Conservation (phyloP, 2,329 filamentous ascomycete genomes). For the Alternaria sp. region DNA sequence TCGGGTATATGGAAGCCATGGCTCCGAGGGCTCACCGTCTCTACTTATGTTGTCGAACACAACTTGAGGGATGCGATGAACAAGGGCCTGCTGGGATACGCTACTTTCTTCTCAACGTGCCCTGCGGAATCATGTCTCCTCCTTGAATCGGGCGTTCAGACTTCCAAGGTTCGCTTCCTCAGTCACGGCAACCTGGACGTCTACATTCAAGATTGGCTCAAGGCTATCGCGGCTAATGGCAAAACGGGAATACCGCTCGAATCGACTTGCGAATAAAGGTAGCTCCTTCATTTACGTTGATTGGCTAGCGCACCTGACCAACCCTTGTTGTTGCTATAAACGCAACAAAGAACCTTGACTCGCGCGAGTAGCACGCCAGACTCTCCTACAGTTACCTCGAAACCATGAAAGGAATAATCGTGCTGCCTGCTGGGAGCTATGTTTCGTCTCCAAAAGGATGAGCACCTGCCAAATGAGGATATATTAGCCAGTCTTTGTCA, state of each 20-base stretch:
- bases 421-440: background rate
- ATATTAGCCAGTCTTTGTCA: background rate
- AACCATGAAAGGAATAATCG: background rate
- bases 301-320: background rate
- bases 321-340: conserved; percentile 1
- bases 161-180: background rate
- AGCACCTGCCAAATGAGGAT: background rate
- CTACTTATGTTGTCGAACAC: background rate
- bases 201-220: background rate
- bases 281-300: background rate
- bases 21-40: background rate
- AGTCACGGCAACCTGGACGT: background rate
- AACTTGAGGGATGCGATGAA: background rate
- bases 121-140: background rate
- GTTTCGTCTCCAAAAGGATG: background rate
- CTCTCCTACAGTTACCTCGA: background rate
- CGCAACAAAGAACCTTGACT: background rate
- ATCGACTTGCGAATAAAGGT: background rate
- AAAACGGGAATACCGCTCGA: background rate
- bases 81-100: background rate
- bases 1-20: background rate
- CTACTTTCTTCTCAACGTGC: background rate
- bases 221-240: background rate
- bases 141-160: background rate
- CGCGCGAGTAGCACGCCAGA: background rate